Evolutionary conservation across 148 eudicot genomes (phyloP), one percentile per base, ranked within the genome.

Genomic region (Arctostaphylos glauca): DNA sequence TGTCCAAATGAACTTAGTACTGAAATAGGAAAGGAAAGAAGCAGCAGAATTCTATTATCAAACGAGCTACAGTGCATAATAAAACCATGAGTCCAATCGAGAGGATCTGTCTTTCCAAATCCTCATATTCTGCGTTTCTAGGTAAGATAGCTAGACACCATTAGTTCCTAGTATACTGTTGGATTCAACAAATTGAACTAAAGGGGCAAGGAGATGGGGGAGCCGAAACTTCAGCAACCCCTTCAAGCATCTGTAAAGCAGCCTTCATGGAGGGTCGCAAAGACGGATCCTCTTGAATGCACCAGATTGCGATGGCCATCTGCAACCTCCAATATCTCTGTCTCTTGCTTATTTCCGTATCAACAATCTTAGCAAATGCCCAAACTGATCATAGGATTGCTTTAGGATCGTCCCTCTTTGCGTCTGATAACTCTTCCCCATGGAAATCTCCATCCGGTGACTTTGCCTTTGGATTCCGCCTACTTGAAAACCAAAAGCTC

Each of bases 381-480:
- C 73, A 18, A 83, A 71, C 77, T 43, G 44, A 73, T 71, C 5
- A 56, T 38, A 47, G 44, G 43, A 70, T 71, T 15, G 21, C 2
- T 44, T 16, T 84, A 60, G 83, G 81, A 31, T 81, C 83, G 13
- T 81, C 86, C 9, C 86, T 84, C 44, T 15, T 43, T 4, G 72
- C 86, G 14, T n/a, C 80, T 19, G 80, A 64, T 14, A 52, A 54
- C 62, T 62, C 48, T 15, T 49, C 60, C 41, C 15, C 83, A 14
- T 85, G 88, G 88, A 38, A 31, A 6, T 88, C 90, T 2, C 85
- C 85, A 8, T 84, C 88, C 4, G 88, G 84, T 13, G 90, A 84
- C 6, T 88, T 88, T 55, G 88, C 88, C 72, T 86, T 88, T 1
- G 88, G 90, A 9, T 88, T 88, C 64, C 87, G 53, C 3, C 85